A percentile compares a stretch with the other conserved stretches of the same genome.
These are phyloP conservation scores for Bolboschoenoplectus hybrid DNA, from an alignment of 202 grass and related monocot genomes.

Conservation along the genomic window DNA sequence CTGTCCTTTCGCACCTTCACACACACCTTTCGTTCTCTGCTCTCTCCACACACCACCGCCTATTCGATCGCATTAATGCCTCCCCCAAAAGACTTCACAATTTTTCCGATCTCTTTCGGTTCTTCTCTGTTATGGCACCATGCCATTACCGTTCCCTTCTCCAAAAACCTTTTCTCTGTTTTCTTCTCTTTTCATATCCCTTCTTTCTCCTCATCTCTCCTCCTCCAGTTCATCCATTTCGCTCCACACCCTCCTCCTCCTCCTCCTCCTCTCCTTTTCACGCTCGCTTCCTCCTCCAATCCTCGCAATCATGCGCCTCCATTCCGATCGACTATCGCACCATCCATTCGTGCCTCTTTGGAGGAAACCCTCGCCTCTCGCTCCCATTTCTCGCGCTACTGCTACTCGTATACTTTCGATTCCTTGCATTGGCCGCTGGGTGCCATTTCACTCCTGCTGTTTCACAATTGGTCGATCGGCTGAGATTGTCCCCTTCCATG, in stretches of 20 bases:
- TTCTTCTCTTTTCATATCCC: conserved; percentile 18
- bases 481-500: conserved; percentile 78
- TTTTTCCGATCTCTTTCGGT: conserved; percentile 20
- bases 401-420: conserved; percentile 68
- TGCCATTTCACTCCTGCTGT: conserved; percentile 67
- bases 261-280: conserved; percentile 23
- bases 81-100: not conserved
- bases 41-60: not conserved
- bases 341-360: conserved; percentile 66
- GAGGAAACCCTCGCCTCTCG: conserved; percentile 46
- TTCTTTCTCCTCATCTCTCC: conserved; percentile 39
- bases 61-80: not conserved
- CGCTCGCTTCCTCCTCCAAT: conserved; percentile 40
- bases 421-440: conserved; percentile 62
- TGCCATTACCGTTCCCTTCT: conserved; percentile 35
- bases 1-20: not conserved
- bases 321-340: conserved; percentile 58
- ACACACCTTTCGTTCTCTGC: not conserved
- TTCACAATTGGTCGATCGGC: conserved; percentile 56
- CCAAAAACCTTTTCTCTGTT: conserved; percentile 14
- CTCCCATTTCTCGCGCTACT: conserved; percentile 50
- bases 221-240: conserved; percentile 1
- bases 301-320: conserved; percentile 44
- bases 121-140: conserved; percentile 24
- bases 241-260: conserved; percentile 20